These are phyloP conservation scores for Boletales sp. DNA, from an alignment of 768 basidiomycete genomes.

Conservation along the genomic window DNA sequence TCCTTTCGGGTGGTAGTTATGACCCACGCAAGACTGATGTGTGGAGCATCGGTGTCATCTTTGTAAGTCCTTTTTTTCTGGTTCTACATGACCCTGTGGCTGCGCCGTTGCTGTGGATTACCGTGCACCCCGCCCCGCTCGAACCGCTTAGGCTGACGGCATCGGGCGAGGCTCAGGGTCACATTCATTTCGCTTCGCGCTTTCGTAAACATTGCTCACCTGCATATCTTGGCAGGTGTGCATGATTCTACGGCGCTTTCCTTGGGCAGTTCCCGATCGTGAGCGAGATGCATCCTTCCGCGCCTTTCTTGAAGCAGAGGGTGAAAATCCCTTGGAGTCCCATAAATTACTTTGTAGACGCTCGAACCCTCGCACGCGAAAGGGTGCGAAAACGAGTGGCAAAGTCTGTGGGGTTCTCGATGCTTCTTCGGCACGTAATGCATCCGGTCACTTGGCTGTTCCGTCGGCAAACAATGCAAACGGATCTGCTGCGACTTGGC, in stretches of 20 bases:
- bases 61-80: constrained; percentile 48
- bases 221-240: constrained; percentile 40
- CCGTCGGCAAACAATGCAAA: not conserved
- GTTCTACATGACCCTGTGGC: too few species aligned
- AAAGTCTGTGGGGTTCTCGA: not conserved
- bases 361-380: constrained; percentile 4
- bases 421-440: not conserved
- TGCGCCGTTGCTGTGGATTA: not conserved
- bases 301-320: constrained; percentile 90
- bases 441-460: too few species aligned
- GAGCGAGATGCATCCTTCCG: constrained; percentile 91
- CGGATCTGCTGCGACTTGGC: constrained; percentile 1
- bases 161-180: not conserved
- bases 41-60: constrained; percentile 97
- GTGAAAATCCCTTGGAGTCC: constrained; percentile 55
- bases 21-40: constrained; percentile 98
- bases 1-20: constrained; percentile 73
- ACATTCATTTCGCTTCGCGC: constrained; percentile 2
- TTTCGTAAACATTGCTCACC: constrained; percentile 13
- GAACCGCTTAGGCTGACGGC: not conserved
- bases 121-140: too few species aligned
- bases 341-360: constrained; percentile 19
- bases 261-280: constrained; percentile 97
- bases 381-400: constrained; percentile 5
- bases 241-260: constrained; percentile 96